Evolutionary conservation across 768 basidiomycete genomes (phyloP).

Genomic region (Rhizopogon salebrosus): DNA sequence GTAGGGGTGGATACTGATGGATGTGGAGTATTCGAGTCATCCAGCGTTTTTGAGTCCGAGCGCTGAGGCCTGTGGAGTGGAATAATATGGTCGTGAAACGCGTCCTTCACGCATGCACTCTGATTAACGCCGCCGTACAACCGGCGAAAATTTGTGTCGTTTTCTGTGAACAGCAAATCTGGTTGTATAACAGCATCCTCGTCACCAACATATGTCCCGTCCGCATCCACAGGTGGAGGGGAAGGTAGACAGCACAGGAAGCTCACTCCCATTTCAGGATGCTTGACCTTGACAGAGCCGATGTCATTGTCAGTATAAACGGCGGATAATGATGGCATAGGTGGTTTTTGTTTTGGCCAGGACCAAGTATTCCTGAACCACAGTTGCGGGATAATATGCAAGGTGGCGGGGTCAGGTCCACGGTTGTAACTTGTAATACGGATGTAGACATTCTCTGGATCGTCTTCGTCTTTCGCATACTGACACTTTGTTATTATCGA

Average conservation of each 20-base stretch:
- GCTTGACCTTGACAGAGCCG: constrained; percentile 64
- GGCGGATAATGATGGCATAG: constrained; percentile 56
- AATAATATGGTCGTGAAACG: constrained; percentile 97
- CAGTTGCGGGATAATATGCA: constrained; percentile 92
- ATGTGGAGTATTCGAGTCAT: background rate
- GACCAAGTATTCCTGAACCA: constrained; percentile 99
- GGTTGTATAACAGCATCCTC: constrained; percentile 64
- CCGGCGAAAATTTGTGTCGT: constrained; percentile 92
- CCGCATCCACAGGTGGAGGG: constrained; percentile 81
- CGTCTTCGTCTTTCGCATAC: constrained; percentile 97
- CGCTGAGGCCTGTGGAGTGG: constrained; percentile 62
- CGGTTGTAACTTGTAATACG: constrained; percentile 97
- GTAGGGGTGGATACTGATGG: background rate
- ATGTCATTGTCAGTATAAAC: constrained; percentile 45
- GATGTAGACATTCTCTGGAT: constrained; percentile 82
- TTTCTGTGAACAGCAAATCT: constrained; percentile 90
- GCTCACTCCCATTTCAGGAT: constrained; percentile 69
- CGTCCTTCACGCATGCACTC: constrained; percentile 87
- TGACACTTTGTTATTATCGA: constrained; percentile 25
- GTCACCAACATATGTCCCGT: constrained; percentile 58
- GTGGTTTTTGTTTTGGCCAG: constrained; percentile 70
- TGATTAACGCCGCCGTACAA: constrained; percentile 87
- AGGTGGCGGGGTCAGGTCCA: constrained; percentile 88
- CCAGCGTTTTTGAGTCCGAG: constrained; percentile 1
- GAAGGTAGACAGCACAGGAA: constrained; percentile 88